A percentile compares a stretch with the other conserved stretches of the same genome.
Conservation (phyloP, 176 grass and related monocot genomes). For the Rhipidocladum racemiflorum region DNA sequence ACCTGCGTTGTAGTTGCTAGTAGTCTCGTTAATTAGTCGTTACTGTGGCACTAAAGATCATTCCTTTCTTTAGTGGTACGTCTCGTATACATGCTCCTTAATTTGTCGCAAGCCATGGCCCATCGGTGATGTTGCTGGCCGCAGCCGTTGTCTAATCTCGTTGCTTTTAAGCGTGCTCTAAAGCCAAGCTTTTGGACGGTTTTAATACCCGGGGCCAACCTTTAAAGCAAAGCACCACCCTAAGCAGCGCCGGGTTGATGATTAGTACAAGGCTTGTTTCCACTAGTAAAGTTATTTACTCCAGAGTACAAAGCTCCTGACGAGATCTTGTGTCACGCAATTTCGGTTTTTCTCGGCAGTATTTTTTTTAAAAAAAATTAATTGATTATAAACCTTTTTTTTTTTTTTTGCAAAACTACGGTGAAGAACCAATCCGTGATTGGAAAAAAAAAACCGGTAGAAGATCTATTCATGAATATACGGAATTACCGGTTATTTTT, state of each 20-base stretch:
- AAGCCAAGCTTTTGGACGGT: slow-evolving; percentile 5
- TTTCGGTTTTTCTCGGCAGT: too few relatives aligned
- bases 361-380: too few relatives aligned
- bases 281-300: neutral
- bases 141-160: neutral
- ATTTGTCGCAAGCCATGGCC: neutral
- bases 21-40: neutral
- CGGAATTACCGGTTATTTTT: too few relatives aligned
- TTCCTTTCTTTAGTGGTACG: neutral
- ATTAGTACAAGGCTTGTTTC: neutral
- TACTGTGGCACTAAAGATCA: neutral
- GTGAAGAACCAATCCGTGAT: too few relatives aligned
- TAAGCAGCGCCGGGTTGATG: neutral
- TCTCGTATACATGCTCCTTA: neutral
- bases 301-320: neutral
- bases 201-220: neutral
- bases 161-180: slow-evolving; percentile 30
- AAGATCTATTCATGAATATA: too few relatives aligned
- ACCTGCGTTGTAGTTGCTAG: too few relatives aligned
- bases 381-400: too few relatives aligned
- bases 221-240: slow-evolving; percentile 32
- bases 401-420: too few relatives aligned
- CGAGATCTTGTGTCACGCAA: neutral
- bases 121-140: neutral
- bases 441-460: too few relatives aligned